Percentiles rank a stretch among this genome's conserved stretches.
Conservation (phyloP, 345 rosid species). For the Salix viminalis region DNA sequence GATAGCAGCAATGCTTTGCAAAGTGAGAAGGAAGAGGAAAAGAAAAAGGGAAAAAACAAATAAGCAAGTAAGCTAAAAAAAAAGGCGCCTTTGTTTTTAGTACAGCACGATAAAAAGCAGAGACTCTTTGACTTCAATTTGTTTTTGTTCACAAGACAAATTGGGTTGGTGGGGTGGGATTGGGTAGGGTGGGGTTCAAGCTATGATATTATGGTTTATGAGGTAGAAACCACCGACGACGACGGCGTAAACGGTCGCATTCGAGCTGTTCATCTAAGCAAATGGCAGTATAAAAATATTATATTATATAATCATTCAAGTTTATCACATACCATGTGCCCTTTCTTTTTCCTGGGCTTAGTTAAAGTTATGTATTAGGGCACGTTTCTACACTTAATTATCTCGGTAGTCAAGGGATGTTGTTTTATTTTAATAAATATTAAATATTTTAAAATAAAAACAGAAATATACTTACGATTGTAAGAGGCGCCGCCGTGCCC, state of each 20-base stretch:
- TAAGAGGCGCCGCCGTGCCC: too few species aligned
- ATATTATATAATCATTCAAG: neutral
- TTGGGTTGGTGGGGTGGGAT: neutral
- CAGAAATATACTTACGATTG: too few species aligned
- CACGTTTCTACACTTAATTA: neutral
- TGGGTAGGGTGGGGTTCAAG: neutral
- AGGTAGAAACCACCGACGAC: neutral
- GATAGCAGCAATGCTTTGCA: neutral
- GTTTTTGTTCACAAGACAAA: neutral
- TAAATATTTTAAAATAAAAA: too few species aligned
- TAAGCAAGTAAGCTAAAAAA: neutral
- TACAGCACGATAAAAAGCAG: neutral
- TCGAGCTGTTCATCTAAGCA: neutral
- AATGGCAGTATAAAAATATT: neutral
- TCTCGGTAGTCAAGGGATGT: neutral
- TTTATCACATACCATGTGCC: neutral
- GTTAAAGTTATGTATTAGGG: neutral
- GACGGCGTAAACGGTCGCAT: neutral
- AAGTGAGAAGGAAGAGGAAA: neutral
- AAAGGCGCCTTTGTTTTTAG: slow-evolving; percentile 12
- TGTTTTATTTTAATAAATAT: too few species aligned
- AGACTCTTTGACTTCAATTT: slow-evolving; percentile 11
- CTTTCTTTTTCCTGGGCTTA: neutral
- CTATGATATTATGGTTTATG: neutral
- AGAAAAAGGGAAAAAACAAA: neutral